Conservation (phyloP, 108 stramenopile genomes). For the Pseudonitzschia delicatissima region DNA sequence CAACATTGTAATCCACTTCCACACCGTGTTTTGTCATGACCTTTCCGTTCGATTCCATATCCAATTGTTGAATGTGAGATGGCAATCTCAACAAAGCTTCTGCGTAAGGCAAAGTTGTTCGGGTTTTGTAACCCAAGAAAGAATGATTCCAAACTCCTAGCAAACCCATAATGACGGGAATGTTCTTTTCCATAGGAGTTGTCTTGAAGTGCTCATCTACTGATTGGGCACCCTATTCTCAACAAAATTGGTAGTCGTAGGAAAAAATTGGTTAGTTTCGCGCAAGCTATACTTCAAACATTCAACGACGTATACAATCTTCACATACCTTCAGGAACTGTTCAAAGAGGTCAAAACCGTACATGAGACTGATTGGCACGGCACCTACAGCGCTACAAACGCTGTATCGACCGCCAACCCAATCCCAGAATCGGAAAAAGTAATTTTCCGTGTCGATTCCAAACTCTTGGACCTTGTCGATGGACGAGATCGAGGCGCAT, state of each 20-base stretch:
- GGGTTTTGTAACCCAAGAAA: slow-evolving; percentile 88
- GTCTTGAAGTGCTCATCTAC: slow-evolving; percentile 96
- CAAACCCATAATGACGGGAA: slow-evolving; percentile 96
- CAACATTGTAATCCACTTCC: slow-evolving; percentile 86
- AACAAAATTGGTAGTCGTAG: neutral
- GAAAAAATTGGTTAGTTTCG: neutral
- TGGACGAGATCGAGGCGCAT: slow-evolving; percentile 71
- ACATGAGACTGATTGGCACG: slow-evolving; percentile 90
- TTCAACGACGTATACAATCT: neutral
- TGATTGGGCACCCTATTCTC: slow-evolving; percentile 86
- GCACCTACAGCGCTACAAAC: slow-evolving; percentile 93
- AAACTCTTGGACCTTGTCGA: slow-evolving; percentile 79
- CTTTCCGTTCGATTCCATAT: slow-evolving; percentile 97
- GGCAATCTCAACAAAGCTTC: slow-evolving; percentile 96
- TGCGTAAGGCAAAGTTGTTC: slow-evolving; percentile 92
- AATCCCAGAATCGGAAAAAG: slow-evolving; percentile 96
- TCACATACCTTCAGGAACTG: slow-evolving; percentile 83
- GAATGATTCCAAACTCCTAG: slow-evolving; percentile 98
- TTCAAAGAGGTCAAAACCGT: slow-evolving; percentile 90
- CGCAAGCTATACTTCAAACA: neutral
- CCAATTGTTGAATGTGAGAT: slow-evolving; percentile 99
- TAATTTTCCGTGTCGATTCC: slow-evolving; percentile 87
- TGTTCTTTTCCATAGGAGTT: slow-evolving; percentile 89
- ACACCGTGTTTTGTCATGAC: slow-evolving; percentile 82
- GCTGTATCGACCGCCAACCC: slow-evolving; percentile 95